A percentile compares a stretch with the other conserved stretches of the same genome.
Evolutionary conservation across 139 green algal genomes (phyloP).

Genomic region (Volvox reticuliferus): DNA sequence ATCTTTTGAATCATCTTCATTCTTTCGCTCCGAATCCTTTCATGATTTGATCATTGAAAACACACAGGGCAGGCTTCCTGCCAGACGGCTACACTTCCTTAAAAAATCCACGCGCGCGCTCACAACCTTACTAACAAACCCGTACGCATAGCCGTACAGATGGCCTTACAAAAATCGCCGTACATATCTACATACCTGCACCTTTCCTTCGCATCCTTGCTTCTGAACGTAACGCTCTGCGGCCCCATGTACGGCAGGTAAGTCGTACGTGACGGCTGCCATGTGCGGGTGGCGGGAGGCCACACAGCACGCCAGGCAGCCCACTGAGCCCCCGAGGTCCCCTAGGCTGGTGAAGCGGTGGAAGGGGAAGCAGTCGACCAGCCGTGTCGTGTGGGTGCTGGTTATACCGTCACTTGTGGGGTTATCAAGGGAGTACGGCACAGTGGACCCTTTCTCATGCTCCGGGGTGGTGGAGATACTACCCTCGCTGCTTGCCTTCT

Average conservation of each 20-base stretch:
- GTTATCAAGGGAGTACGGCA: not conserved
- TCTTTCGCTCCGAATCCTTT: no score
- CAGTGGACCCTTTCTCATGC: not conserved
- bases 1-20: no score
- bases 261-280: conserved; percentile 43
- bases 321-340: conserved; percentile 53
- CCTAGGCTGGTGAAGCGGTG: conserved; percentile 46
- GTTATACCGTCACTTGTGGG: conserved; percentile 79
- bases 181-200: conserved; percentile 25
- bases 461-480: conserved; percentile 68
- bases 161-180: no score
- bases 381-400: conserved; percentile 74
- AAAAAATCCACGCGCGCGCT: no score
- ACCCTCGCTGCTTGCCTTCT: conserved; percentile 87
- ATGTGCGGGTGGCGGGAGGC: conserved; percentile 52
- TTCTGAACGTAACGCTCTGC: conserved; percentile 42
- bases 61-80: no score
- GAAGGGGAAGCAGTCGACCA: conserved; percentile 44
- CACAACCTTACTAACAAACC: no score
- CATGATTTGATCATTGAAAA: no score
- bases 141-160: no score
- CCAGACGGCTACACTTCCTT: no score
- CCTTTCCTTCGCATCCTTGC: conserved; percentile 41
- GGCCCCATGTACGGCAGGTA: conserved; percentile 46
- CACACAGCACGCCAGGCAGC: conserved; percentile 45